A percentile compares a stretch with the other conserved stretches of the same genome.
Conservation (phyloP, 1,284 basidiomycete genomes). For the Singerocomus inundabilis region DNA sequence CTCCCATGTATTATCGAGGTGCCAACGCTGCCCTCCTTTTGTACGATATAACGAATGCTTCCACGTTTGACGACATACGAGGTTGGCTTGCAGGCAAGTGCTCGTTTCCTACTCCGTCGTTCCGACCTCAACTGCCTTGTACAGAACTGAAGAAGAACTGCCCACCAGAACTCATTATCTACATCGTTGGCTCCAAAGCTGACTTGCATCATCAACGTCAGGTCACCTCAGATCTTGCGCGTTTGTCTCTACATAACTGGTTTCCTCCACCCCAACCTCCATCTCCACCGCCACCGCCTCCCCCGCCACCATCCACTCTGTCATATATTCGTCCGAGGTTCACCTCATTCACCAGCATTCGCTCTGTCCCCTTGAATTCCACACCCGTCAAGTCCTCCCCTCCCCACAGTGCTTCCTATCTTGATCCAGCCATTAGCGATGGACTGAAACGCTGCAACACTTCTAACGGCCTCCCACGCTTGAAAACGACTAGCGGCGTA, state of each 20-base stretch:
- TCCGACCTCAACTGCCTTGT: conserved; percentile 16
- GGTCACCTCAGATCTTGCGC: conserved; percentile 78
- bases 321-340: conserved; percentile 85
- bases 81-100: conserved; percentile 86
- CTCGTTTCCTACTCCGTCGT: not conserved
- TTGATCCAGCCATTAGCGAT: conserved; percentile 46
- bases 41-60: conserved; percentile 94
- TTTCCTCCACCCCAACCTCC: conserved; percentile 74
- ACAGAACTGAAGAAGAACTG: conserved; percentile 89
- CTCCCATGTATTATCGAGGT: conserved; percentile 99
- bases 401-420: conserved; percentile 51
- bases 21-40: conserved; percentile 95
- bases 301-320: conserved; percentile 62
- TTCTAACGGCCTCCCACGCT: conserved; percentile 41
- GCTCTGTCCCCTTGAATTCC: conserved; percentile 50
- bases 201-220: conserved; percentile 71
- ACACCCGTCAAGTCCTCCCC: conserved; percentile 41
- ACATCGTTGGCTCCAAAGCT: conserved; percentile 89
- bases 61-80: conserved; percentile 88
- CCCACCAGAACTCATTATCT: conserved; percentile 79
- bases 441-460: conserved; percentile 50
- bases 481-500: conserved; percentile 32
- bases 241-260: conserved; percentile 78
- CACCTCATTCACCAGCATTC: conserved; percentile 75
- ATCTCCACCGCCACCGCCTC: conserved; percentile 56